Base-by-base conservation (phyloP, 129 eudicot species). In the Helianthus tuberosus region DNA sequence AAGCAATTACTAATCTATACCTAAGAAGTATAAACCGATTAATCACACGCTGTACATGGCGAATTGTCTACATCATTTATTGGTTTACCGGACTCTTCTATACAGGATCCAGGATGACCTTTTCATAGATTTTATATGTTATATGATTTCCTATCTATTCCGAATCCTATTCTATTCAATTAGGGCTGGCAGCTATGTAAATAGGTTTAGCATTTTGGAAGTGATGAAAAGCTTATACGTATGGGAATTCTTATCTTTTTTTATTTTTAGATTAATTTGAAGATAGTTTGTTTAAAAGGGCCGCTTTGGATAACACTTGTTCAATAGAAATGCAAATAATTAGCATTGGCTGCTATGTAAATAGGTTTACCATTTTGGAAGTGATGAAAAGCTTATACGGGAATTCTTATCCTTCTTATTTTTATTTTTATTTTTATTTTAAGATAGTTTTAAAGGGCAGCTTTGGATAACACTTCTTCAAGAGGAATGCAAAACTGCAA, bases 1-100 rank as follows among this genome's bases (percentile, higher is more conserved):
- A 58, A 29, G 10, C 11, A 2, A 43, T 43, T 43, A 5, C 47
- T 59, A 16, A 14, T 13, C 36, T 59, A 27, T 51, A 14, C 16
- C 39, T 57, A 57, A 35, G 10, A 57, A 9, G 36, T 57, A 23
- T 13, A 9, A 57, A 57, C 35, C 27, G 4, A 3, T 57, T 23
- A 27, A 60, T 25, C 41, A 27, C 64, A 11, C 6, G 13, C 41
- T 69, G 32, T 29, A 69, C 9, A 6, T 48, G 44, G 51, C 5
- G 74, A 51, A 69, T 65, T 63, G 38, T 38, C 49, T 39, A 1
- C 48, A 63, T 47, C 47, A 9, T 57, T 32, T 57, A 9, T 57
- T 57, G 13, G 14, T 57, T 6, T 38, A 25, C 41, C 16, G 27
- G 65, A 4, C 29, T 59, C 43, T 5, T 59, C 63, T 11, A 59